Conservation (phyloP, 345 rosid genomes). For the Toxicodendron radicans region DNA sequence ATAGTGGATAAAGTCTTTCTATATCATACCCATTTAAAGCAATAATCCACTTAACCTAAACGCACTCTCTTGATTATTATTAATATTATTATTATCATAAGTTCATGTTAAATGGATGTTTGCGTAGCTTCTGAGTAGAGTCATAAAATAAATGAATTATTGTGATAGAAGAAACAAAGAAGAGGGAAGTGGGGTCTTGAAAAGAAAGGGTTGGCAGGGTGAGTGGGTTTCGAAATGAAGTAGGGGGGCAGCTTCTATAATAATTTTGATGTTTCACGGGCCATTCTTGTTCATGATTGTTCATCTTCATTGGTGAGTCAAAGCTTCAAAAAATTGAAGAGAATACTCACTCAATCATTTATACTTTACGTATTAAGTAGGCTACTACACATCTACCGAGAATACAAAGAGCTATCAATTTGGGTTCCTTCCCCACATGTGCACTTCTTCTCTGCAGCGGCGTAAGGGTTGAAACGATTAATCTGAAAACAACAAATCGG, state of each 20-base stretch:
- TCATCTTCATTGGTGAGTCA: constrained; percentile 6
- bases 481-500: neutral
- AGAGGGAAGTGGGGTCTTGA: constrained; percentile 15
- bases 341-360: neutral
- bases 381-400: neutral
- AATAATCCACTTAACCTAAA: constrained; percentile 17
- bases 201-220: neutral
- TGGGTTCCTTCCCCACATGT: too few relatives aligned
- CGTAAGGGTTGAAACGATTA: too few relatives aligned
- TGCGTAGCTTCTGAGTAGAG: neutral
- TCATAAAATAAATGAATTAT: neutral
- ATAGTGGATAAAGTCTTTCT: too few relatives aligned
- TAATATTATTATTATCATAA: too few relatives aligned
- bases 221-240: neutral
- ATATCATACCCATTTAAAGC: neutral
- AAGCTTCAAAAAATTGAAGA: neutral
- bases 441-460: too few relatives aligned
- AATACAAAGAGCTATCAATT: neutral
- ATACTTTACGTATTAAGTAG: neutral
- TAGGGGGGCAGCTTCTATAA: constrained; percentile 11
- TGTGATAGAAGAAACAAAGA: neutral
- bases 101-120: neutral
- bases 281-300: constrained; percentile 17
- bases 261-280: constrained; percentile 24
- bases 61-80: neutral